Percentiles rank a stretch among this genome's conserved stretches.
Evolutionary conservation across 2,329 filamentous ascomycete genomes (phyloP).

Genomic region (Paecilomyces niveus): DNA sequence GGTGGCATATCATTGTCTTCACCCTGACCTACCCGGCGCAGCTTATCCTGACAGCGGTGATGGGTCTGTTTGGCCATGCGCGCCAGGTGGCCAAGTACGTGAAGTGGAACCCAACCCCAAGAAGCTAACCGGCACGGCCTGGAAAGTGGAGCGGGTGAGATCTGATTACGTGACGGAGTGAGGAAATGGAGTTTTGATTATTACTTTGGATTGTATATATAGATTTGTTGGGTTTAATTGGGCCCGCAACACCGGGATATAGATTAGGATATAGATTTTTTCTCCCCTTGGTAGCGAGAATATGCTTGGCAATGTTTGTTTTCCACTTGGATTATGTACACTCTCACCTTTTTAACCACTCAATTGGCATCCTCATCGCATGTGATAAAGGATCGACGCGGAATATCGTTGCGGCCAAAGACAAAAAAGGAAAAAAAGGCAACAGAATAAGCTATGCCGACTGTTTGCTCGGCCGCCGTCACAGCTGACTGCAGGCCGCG

Average conservation of each 20-base stretch:
- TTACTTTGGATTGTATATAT: neutral
- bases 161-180: neutral
- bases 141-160: slow-evolving; percentile 1
- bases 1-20: slow-evolving; percentile 38
- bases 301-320: neutral
- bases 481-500: neutral
- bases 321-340: neutral
- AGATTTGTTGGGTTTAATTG: neutral
- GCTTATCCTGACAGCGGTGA: slow-evolving; percentile 37
- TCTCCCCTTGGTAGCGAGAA: neutral
- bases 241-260: neutral
- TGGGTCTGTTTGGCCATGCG: slow-evolving; percentile 42
- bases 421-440: neutral
- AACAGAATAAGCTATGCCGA: neutral
- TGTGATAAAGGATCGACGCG: neutral
- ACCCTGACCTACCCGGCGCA: slow-evolving; percentile 38
- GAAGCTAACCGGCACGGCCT: slow-evolving; percentile 1
- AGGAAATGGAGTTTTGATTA: neutral
- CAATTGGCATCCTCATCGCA: neutral
- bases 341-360: neutral
- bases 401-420: neutral
- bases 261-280: neutral
- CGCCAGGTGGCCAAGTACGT: slow-evolving; percentile 40
- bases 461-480: neutral
- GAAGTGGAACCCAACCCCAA: slow-evolving; percentile 42